Conservation (phyloP, 2,329 filamentous ascomycete species). For the Penicillium italicum region DNA sequence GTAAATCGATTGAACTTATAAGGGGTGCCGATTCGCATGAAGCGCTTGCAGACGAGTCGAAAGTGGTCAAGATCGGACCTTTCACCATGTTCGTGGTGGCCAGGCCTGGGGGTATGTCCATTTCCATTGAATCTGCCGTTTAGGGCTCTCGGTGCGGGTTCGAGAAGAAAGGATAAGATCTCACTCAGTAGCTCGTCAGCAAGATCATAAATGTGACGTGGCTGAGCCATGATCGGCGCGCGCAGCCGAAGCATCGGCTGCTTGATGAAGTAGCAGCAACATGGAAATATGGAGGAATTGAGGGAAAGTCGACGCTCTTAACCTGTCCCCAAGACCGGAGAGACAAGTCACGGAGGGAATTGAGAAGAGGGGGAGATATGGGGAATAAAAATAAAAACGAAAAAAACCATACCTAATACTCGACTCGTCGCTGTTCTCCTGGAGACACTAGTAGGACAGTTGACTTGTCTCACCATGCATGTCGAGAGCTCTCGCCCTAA, state of each 20-base stretch:
- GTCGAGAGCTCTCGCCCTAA: slow-evolving; percentile 21
- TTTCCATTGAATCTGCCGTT: slow-evolving; percentile 4
- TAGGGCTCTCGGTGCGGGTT: slow-evolving; percentile 8
- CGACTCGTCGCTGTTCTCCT: slow-evolving; percentile 24
- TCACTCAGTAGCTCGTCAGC: slow-evolving; percentile 38
- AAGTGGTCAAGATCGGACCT: slow-evolving; percentile 39
- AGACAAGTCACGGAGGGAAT: slow-evolving; percentile 12
- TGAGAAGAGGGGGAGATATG: background rate
- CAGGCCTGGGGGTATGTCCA: slow-evolving; percentile 4
- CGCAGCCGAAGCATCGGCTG: slow-evolving; percentile 35
- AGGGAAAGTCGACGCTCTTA: slow-evolving; percentile 8
- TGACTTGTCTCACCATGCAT: slow-evolving; percentile 34
- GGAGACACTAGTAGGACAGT: slow-evolving; percentile 20
- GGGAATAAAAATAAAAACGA: slow-evolving; percentile 7
- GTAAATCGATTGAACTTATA: slow-evolving; percentile 39
- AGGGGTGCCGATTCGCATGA: slow-evolving; percentile 41
- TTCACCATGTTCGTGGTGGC: slow-evolving; percentile 26
- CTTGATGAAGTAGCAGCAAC: slow-evolving; percentile 28
- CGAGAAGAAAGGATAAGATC: slow-evolving; percentile 32
- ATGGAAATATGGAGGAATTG: slow-evolving; percentile 27
- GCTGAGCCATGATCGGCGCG: slow-evolving; percentile 33
- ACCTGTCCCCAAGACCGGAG: slow-evolving; percentile 11
- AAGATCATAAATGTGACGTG: slow-evolving; percentile 33
- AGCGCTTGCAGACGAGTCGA: slow-evolving; percentile 41
- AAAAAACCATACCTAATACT: slow-evolving; percentile 13